Evolutionary conservation across 2,329 filamentous ascomycete species (phyloP).

Genomic region (Periconia digitata): DNA sequence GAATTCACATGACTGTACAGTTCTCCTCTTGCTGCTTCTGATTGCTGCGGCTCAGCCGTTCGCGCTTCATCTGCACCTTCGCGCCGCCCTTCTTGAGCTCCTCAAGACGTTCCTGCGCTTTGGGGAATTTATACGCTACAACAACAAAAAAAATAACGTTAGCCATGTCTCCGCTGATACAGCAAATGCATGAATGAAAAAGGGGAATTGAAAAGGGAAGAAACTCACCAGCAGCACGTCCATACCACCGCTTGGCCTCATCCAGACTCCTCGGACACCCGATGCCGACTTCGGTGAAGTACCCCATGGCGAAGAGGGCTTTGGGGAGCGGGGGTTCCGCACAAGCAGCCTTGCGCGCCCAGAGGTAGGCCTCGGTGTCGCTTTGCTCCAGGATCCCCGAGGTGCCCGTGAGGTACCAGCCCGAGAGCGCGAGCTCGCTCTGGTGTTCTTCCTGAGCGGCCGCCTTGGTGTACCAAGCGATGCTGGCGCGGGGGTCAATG

Average conservation of each 20-base stretch:
- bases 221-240: conserved; percentile 87
- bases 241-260: conserved; percentile 98
- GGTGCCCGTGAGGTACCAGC: conserved; percentile 86
- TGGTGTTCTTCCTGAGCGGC: conserved; percentile 94
- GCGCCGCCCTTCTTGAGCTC: conserved; percentile 82
- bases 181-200: not conserved
- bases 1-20: conserved; percentile 81
- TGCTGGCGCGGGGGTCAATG: conserved; percentile 80
- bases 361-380: conserved; percentile 94
- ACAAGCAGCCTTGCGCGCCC: conserved; percentile 90
- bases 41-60: conserved; percentile 78
- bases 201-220: not conserved
- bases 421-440: conserved; percentile 65
- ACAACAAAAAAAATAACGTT: too few relatives aligned
- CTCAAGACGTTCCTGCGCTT: conserved; percentile 88
- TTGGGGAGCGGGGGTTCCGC: conserved; percentile 77
- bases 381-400: conserved; percentile 87
- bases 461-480: conserved; percentile 91
- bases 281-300: conserved; percentile 95
- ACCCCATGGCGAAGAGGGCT: conserved; percentile 97
- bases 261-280: conserved; percentile 83
- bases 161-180: conserved; percentile 14
- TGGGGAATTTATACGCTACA: conserved; percentile 93
- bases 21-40: conserved; percentile 87
- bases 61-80: conserved; percentile 71